phyloP scores from a whole-genome alignment of 2,329 filamentous ascomycete species.

The Colletotrichum tanaceti region DNA sequence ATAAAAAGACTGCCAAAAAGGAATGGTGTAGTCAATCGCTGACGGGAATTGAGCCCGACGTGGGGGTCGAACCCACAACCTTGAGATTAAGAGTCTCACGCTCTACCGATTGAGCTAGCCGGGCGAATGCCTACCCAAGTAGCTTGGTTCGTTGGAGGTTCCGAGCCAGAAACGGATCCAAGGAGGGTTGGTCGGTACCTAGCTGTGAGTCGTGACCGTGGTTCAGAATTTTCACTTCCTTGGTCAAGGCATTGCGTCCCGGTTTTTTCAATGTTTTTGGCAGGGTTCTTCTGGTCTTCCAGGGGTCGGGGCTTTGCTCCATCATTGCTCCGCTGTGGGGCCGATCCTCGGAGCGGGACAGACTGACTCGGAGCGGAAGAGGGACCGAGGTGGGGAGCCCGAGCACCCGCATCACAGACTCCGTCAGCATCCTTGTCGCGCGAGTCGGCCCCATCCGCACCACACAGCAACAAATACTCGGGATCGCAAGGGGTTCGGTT shows the following conservation, averaged over 20 bases:
- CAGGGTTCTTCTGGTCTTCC: background rate
- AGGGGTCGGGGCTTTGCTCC: background rate
- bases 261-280: background rate
- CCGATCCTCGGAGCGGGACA: background rate
- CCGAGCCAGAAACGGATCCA: background rate
- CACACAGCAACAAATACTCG: too few species aligned
- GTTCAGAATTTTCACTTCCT: background rate
- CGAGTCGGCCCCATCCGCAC: background rate
- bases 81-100: slow-evolving; percentile 77
- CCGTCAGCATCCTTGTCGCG: background rate
- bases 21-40: slow-evolving; percentile 26
- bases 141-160: slow-evolving; percentile 6
- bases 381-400: background rate
- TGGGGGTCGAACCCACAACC: slow-evolving; percentile 64
- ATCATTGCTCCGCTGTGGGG: background rate
- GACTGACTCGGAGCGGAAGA: background rate
- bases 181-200: too few species aligned
- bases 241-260: background rate
- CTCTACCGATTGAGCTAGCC: slow-evolving; percentile 79
- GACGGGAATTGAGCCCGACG: slow-evolving; percentile 39
- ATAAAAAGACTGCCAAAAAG: background rate
- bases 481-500: too few species aligned
- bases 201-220: background rate
- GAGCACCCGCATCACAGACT: background rate
- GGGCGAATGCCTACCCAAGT: slow-evolving; percentile 50